Evolutionary conservation across 2,329 filamentous ascomycete genomes (phyloP).

Genomic region (Penicillium freii): DNA sequence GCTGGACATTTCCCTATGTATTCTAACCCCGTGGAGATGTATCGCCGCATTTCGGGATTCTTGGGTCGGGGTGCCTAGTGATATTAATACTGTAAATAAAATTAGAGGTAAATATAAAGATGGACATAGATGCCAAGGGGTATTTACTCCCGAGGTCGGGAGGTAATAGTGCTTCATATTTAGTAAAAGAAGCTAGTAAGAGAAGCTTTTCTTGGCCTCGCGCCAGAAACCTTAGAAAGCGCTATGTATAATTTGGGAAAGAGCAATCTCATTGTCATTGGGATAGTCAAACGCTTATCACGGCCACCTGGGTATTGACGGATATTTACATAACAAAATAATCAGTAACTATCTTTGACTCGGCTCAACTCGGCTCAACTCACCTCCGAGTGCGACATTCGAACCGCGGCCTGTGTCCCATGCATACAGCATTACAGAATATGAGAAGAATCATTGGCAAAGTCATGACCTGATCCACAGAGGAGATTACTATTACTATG

Average conservation of each 20-base stretch:
- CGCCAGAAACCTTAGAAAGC: background rate
- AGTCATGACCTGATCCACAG: background rate
- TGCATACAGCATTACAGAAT: background rate
- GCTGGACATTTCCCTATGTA: conserved; percentile 31
- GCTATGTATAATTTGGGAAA: background rate
- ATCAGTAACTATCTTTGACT: background rate
- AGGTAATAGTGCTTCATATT: background rate
- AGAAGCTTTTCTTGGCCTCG: background rate
- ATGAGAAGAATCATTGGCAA: background rate
- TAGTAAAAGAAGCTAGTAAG: background rate
- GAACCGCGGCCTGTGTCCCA: background rate
- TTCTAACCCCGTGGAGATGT: conserved; percentile 30
- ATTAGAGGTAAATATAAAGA: background rate
- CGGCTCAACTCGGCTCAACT: background rate
- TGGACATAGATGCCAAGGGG: background rate
- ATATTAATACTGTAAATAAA: background rate
- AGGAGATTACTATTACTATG: background rate
- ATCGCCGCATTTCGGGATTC: conserved; percentile 19
- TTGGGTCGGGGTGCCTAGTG: conserved; percentile 3
- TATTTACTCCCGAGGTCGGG: background rate
- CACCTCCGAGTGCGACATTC: background rate
- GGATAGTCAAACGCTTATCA: background rate
- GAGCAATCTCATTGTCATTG: background rate
- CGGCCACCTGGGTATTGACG: background rate
- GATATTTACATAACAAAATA: background rate